phyloP scores from a whole-genome alignment of 2,329 filamentous ascomycete species.

The Aaosphaeria pasadenensis region DNA sequence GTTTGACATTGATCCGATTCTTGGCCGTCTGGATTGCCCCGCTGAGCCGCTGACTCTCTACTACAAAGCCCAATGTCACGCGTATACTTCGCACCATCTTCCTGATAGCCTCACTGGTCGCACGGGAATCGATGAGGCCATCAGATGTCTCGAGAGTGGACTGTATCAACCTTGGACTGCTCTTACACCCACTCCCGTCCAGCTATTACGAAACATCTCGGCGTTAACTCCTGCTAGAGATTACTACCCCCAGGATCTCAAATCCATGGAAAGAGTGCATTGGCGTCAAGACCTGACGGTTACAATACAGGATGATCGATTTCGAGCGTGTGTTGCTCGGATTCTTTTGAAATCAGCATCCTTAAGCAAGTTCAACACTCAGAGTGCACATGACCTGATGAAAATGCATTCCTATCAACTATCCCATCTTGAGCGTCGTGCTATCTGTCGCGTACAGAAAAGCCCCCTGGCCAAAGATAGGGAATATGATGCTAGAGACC shows the following conservation, averaged over 20 bases:
- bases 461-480: too few species aligned
- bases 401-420: too few species aligned
- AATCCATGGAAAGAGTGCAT: conserved; percentile 25
- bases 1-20: conserved; percentile 53
- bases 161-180: conserved; percentile 41
- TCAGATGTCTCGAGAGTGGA: conserved; percentile 50
- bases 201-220: conserved; percentile 22
- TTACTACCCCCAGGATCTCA: conserved; percentile 24
- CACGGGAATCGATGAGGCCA: conserved; percentile 61
- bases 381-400: too few species aligned
- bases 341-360: not conserved
- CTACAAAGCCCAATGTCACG: conserved; percentile 58
- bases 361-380: too few species aligned
- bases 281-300: conserved; percentile 26
- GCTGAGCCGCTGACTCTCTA: conserved; percentile 56
- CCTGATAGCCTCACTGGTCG: conserved; percentile 57
- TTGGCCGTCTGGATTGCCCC: conserved; percentile 57
- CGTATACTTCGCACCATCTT: conserved; percentile 56
- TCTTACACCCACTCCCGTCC: conserved; percentile 1
- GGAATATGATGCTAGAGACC: too few species aligned
- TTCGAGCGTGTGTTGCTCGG: conserved; percentile 9
- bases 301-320: conserved; percentile 32
- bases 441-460: too few species aligned
- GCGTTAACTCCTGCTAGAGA: conserved; percentile 36
- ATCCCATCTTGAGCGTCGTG: too few species aligned